Conservation (phyloP, 306 rosid species). For the Pterocarpus macrocarpus region DNA sequence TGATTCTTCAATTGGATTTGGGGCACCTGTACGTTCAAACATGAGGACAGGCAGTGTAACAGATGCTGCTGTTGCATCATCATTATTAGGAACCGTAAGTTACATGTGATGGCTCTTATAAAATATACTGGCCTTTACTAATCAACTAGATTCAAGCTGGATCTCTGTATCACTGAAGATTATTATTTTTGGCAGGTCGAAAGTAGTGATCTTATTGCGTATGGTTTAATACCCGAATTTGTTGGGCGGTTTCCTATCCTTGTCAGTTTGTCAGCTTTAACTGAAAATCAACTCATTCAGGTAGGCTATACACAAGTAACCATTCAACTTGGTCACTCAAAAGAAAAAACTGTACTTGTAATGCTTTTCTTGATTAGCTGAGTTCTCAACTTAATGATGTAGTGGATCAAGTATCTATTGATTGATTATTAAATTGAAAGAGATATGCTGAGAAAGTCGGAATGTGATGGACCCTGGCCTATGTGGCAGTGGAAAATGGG, state of each 20-base stretch:
- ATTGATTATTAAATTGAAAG: conserved; percentile 23
- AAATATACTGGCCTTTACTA: conserved; percentile 27
- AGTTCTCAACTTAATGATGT: conserved; percentile 25
- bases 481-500: too few species aligned
- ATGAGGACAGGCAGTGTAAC: conserved; percentile 88
- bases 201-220: conserved; percentile 93
- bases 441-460: background rate
- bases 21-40: conserved; percentile 94
- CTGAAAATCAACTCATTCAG: conserved; percentile 92
- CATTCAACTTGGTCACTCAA: conserved; percentile 18
- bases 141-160: conserved; percentile 37
- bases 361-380: conserved; percentile 28
- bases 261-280: conserved; percentile 90
- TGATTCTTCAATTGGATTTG: conserved; percentile 97
- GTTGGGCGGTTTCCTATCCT: conserved; percentile 97
- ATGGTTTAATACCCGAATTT: conserved; percentile 97
- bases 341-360: background rate
- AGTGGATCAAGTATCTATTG: conserved; percentile 30
- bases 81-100: conserved; percentile 87
- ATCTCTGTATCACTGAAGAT: conserved; percentile 27
- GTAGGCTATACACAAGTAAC: conserved; percentile 52
- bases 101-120: conserved; percentile 34
- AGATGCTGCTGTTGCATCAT: conserved; percentile 80
- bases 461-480: too few species aligned
- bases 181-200: conserved; percentile 74